A percentile compares a stretch with the other conserved stretches of the same genome.
phyloP scores from a whole-genome alignment of 1,284 basidiomycete species.

The Pascua guehoae region DNA sequence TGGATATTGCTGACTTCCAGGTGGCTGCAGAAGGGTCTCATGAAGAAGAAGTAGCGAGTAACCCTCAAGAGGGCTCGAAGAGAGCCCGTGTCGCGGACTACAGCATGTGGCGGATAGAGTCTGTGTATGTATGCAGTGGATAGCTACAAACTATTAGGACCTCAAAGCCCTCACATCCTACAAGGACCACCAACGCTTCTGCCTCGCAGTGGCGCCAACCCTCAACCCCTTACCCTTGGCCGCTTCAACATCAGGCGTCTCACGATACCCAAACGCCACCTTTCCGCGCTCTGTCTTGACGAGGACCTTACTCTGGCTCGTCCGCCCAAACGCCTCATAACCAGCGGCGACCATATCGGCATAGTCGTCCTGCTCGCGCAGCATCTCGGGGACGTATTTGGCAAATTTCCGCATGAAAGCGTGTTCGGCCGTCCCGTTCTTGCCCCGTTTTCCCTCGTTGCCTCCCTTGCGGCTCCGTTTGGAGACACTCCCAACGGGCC shows the following conservation, averaged over 20 bases:
- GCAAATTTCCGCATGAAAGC: conserved; percentile 17
- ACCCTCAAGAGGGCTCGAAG: too few species aligned
- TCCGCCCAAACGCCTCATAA: conserved; percentile 19
- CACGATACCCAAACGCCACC: conserved; percentile 21
- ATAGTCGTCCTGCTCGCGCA: conserved; percentile 29
- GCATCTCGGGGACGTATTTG: conserved; percentile 25
- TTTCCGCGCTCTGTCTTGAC: conserved; percentile 27
- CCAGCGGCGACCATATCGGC: conserved; percentile 27
- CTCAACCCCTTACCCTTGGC: background rate
- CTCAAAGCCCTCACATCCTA: background rate
- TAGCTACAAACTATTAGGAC: too few species aligned
- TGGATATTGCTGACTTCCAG: background rate
- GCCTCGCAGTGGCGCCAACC: conserved; percentile 5
- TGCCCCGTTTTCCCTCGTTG: background rate
- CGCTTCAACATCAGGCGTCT: background rate
- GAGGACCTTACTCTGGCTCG: conserved; percentile 28
- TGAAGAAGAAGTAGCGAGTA: conserved; percentile 38
- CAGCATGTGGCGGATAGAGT: too few species aligned
- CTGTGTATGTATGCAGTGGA: too few species aligned
- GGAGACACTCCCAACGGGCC: conserved; percentile 18
- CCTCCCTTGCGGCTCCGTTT: background rate
- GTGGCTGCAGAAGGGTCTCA: conserved; percentile 41
- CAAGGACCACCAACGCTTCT: conserved; percentile 16
- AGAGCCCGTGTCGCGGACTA: too few species aligned
- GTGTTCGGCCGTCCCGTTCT: conserved; percentile 16